These are phyloP conservation scores for Dianthus caryophyllus DNA, from an alignment of 148 eudicot species.

Conservation along the genomic window DNA sequence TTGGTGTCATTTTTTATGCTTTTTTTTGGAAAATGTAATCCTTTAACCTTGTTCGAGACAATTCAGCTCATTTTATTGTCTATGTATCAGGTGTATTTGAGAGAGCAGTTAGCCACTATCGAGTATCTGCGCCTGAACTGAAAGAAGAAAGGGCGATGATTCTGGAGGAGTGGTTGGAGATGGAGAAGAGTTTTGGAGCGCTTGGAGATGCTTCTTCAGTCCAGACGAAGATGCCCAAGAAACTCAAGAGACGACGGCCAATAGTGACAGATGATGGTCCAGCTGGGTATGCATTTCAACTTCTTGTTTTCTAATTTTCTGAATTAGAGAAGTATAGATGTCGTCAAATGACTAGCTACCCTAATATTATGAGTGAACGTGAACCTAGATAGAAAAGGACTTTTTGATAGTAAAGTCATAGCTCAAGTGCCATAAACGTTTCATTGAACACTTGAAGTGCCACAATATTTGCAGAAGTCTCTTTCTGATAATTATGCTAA, in stretches of 20 bases:
- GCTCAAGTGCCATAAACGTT: background rate
- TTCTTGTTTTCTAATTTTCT: background rate
- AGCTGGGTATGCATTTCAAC: conserved; percentile 50
- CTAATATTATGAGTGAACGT: too few relatives aligned
- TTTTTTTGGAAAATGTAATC: background rate
- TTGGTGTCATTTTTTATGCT: too few relatives aligned
- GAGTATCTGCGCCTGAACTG: conserved; percentile 76
- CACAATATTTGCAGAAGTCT: background rate
- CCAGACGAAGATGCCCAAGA: conserved; percentile 77
- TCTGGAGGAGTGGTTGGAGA: conserved; percentile 70
- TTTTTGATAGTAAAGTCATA: too few relatives aligned
- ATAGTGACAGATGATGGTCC: conserved; percentile 79
- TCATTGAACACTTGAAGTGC: background rate
- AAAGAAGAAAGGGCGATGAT: conserved; percentile 96
- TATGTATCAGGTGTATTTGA: conserved; percentile 70
- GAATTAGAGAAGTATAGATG: background rate
- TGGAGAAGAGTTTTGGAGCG: conserved; percentile 64
- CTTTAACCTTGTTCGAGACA: background rate
- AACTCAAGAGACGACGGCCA: conserved; percentile 76
- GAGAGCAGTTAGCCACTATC: conserved; percentile 61
- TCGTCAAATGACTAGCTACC: background rate
- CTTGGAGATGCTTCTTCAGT: conserved; percentile 64
- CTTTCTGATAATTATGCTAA: background rate
- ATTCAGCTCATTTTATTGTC: background rate
- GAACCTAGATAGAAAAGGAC: too few relatives aligned